Percentiles rank a stretch among this genome's conserved stretches.
Evolutionary conservation across 2,329 filamentous ascomycete species (phyloP).

Genomic region (Hypoxylon sp.): DNA sequence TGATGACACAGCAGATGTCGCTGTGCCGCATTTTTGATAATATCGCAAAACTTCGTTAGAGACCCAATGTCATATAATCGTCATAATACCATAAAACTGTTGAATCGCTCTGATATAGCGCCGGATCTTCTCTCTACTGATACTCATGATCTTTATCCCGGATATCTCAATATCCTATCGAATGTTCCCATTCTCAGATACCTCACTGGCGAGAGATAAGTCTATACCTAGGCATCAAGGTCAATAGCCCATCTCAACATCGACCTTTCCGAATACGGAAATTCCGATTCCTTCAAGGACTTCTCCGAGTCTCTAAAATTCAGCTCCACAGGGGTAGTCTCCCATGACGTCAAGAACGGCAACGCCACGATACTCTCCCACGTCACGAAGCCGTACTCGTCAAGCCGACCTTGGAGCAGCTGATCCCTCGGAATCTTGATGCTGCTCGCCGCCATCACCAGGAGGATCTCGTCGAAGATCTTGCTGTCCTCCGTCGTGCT

Average conservation of each 20-base stretch:
- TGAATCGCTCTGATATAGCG: neutral
- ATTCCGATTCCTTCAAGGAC: neutral
- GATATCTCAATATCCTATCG: neutral
- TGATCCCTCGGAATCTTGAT: constrained; percentile 2
- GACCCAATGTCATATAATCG: neutral
- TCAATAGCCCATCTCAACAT: constrained; percentile 1
- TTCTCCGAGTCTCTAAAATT: constrained; percentile 6
- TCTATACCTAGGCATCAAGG: neutral
- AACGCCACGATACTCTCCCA: constrained; percentile 1
- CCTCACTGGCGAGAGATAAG: neutral
- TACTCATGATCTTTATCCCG: neutral
- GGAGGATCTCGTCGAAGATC: constrained; percentile 3
- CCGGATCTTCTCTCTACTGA: neutral
- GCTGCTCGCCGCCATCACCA: constrained; percentile 10
- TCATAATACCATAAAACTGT: neutral
- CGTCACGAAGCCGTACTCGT: constrained; percentile 7
- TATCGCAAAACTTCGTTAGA: neutral
- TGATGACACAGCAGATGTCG: neutral
- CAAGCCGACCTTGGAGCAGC: constrained; percentile 3
- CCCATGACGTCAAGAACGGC: neutral
- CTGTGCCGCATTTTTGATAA: neutral
- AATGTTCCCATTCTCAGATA: neutral
- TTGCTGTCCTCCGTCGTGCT: neutral
- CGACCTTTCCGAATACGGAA: constrained; percentile 4
- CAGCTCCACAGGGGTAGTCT: constrained; percentile 4